Conservation (phyloP, 257 asterid species). For the Fraxinus quadrangulata region DNA sequence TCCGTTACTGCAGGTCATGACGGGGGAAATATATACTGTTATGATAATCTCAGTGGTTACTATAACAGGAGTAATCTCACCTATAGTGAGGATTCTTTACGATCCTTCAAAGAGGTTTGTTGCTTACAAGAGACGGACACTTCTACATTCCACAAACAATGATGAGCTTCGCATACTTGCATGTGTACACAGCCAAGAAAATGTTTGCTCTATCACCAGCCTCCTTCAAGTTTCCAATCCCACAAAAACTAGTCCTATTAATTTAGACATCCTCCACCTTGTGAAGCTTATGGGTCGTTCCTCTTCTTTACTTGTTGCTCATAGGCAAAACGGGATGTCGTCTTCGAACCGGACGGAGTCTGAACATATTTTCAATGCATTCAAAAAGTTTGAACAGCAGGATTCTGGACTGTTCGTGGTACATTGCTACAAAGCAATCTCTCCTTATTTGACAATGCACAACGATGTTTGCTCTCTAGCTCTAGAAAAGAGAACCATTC, state of each 20-base stretch:
- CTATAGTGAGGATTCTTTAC: constrained; percentile 51
- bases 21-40: constrained; percentile 48
- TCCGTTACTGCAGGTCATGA: constrained; percentile 39
- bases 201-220: constrained; percentile 46
- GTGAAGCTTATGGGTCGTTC: constrained; percentile 57
- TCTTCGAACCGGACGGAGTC: constrained; percentile 38
- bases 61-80: constrained; percentile 56
- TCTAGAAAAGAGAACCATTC: constrained; percentile 48
- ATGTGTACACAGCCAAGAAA: constrained; percentile 54
- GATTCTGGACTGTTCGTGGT: constrained; percentile 31
- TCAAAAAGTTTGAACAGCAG: constrained; percentile 44
- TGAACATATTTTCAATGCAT: constrained; percentile 51
- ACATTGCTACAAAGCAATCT: constrained; percentile 54
- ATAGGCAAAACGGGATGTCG: constrained; percentile 35
- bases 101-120: constrained; percentile 60
- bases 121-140: constrained; percentile 65
- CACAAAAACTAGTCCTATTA: constrained; percentile 45
- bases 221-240: constrained; percentile 58
- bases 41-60: constrained; percentile 48
- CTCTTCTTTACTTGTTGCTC: constrained; percentile 53
- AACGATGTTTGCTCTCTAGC: constrained; percentile 57
- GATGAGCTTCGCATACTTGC: constrained; percentile 62
- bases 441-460: constrained; percentile 62
- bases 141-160: constrained; percentile 44
- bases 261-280: constrained; percentile 58